A percentile compares a stretch with the other conserved stretches of the same genome.
phyloP scores from a whole-genome alignment of 164 flowering plant species.

The Chimonanthus salicifolius region DNA sequence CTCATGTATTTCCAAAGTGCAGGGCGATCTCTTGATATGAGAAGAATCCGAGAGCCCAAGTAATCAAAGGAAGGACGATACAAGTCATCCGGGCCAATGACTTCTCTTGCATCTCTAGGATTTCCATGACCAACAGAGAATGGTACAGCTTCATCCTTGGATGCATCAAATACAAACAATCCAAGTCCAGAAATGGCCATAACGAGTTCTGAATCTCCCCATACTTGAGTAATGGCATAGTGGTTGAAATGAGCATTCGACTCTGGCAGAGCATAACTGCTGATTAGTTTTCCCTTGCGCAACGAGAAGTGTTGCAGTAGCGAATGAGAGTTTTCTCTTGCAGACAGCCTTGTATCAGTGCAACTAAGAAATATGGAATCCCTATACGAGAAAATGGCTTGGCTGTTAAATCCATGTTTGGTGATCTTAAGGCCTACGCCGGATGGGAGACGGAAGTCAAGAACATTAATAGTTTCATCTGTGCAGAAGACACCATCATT shows the following conservation, averaged over 20 bases:
- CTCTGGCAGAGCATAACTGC: conserved; percentile 66
- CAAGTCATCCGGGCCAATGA: conserved; percentile 78
- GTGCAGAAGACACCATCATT: conserved; percentile 94
- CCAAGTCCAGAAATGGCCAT: conserved; percentile 77
- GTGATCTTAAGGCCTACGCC: conserved; percentile 83
- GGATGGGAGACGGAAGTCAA: conserved; percentile 86
- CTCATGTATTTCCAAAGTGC: conserved; percentile 69
- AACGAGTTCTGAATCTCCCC: conserved; percentile 83
- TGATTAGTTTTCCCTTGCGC: conserved; percentile 54
- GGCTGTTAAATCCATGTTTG: conserved; percentile 42
- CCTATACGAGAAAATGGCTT: conserved; percentile 72
- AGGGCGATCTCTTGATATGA: conserved; percentile 90
- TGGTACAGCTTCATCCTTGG: conserved; percentile 38
- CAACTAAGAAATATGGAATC: conserved; percentile 73
- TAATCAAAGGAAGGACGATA: conserved; percentile 86
- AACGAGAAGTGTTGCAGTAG: conserved; percentile 71
- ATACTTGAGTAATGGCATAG: conserved; percentile 81
- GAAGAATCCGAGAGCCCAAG: conserved; percentile 57
- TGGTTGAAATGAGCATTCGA: conserved; percentile 50
- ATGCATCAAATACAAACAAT: conserved; percentile 67
- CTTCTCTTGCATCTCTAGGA: conserved; percentile 36
- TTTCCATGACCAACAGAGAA: conserved; percentile 21
- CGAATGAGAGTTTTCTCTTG: conserved; percentile 34
- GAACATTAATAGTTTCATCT: conserved; percentile 53
- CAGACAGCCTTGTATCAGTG: conserved; percentile 30